Evolutionary conservation across 805 yeast genomes (phyloP), one percentile per base, ranked within the genome.

Genomic region (Maudiozyma serrabonitensis): DNA sequence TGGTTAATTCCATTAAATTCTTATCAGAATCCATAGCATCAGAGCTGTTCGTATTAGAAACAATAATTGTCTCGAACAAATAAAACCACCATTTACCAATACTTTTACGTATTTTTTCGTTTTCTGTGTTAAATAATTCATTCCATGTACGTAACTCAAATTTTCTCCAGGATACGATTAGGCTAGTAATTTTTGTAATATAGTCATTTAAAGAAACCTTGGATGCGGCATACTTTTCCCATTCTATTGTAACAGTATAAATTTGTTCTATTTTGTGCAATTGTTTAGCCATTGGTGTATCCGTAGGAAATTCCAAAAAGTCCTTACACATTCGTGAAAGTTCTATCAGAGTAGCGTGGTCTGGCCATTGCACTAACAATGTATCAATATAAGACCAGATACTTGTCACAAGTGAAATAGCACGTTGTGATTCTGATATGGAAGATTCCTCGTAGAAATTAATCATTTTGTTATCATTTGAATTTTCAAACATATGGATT

Each of bases 21-120:
- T 40, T 44, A 12, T 42, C 47, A 19, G 65, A 64, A 23, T 41
- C 19, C 7, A 59, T 51, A 26, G 66, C 53, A 43, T 68, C 69
- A 35, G 61, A 55, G 2, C 54, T 16, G 7, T 58, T 21, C 58
- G 66, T 70, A 15, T 70, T 64, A 7, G 80, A 66, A 15, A 82
- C 61, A 38, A 85, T 69, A n/a, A 89, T 75, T 9, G 82, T 79
- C 62, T 93, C 98, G 61, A 83, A 93, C 45, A 93, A 70, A 61
- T 89, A 80, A 69, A 82, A 93, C 95, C 96, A 91, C 93, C 95
- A 89, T 55, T 80, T 80, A 21, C 95, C 88, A 44, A 82, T 68
- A 6, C 66, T 71, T 43, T 70, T 71, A 50, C 75, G 73, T 18
- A 76, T 58, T 0, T 68, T 67, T 16, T 58, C 54, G 46, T 80